These are phyloP conservation scores for Phytophthora sojae DNA, from an alignment of 352 stramenopile genomes.

Conservation along the genomic window DNA sequence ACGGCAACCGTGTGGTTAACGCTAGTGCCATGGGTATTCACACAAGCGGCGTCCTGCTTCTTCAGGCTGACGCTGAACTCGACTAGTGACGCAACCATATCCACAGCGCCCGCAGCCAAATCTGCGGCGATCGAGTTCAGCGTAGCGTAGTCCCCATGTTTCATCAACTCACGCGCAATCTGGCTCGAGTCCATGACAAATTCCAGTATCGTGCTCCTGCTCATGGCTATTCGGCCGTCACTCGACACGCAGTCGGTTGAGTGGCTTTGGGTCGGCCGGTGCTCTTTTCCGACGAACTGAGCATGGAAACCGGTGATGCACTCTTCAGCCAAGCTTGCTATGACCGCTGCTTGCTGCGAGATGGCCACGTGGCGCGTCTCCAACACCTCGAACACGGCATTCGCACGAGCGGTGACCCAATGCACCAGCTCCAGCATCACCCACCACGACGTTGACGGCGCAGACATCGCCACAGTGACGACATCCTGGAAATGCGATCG, in stretches of 20 bases:
- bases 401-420: conserved; percentile 45
- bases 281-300: conserved; percentile 15
- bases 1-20: conserved; percentile 4
- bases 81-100: conserved; percentile 44
- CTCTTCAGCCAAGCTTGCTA: conserved; percentile 38
- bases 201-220: conserved; percentile 38
- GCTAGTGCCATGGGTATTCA: conserved; percentile 1
- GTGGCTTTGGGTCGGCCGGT: background rate
- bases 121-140: conserved; percentile 33
- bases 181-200: conserved; percentile 52
- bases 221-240: conserved; percentile 28
- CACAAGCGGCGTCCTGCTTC: conserved; percentile 16
- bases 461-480: conserved; percentile 1
- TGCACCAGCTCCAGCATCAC: conserved; percentile 50
- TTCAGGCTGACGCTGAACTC: conserved; percentile 36
- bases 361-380: conserved; percentile 33
- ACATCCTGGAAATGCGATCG: conserved; percentile 51
- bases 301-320: conserved; percentile 40
- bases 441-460: conserved; percentile 50
- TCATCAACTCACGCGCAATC: conserved; percentile 46
- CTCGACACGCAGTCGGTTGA: conserved; percentile 20
- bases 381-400: conserved; percentile 42
- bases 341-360: conserved; percentile 24
- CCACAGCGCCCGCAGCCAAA: conserved; percentile 34
- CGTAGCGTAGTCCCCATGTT: conserved; percentile 22